These are phyloP conservation scores for Jaltomata sinuosa DNA, from an alignment of 257 asterid genomes.

Conservation along the genomic window DNA sequence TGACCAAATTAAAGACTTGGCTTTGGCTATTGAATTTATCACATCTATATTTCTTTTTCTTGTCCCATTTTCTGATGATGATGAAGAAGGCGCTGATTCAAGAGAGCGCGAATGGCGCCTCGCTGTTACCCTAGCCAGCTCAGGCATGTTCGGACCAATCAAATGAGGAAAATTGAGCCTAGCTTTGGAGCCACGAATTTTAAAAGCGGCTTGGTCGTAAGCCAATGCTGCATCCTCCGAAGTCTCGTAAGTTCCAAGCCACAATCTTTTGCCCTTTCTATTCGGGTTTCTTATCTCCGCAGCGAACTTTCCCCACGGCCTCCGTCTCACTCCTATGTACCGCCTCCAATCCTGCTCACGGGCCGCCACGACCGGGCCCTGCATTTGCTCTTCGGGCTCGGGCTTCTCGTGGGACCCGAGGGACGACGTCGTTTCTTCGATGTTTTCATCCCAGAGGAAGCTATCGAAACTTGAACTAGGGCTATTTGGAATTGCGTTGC, in stretches of 20 bases:
- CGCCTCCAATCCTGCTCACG: conserved; percentile 2
- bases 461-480: background rate
- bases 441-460: background rate
- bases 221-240: conserved; percentile 16
- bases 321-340: conserved; percentile 9
- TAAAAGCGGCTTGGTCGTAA: conserved; percentile 8
- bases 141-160: background rate
- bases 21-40: background rate
- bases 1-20: background rate
- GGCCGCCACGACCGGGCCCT: background rate
- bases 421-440: background rate
- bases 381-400: background rate
- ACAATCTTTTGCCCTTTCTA: conserved; percentile 1
- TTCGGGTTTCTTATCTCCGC: conserved; percentile 11
- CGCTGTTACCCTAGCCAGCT: background rate
- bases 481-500: background rate
- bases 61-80: background rate
- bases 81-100: background rate
- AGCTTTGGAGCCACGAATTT: conserved; percentile 6
- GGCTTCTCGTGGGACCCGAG: background rate
- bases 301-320: conserved; percentile 17
- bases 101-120: background rate
- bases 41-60: background rate
- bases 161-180: conserved; percentile 6
- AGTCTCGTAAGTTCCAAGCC: conserved; percentile 14